Percentiles rank a stretch among this genome's conserved stretches.
These are phyloP conservation scores for Fusarium caatingaense DNA, from an alignment of 2,329 filamentous ascomycete species.

Conservation along the genomic window DNA sequence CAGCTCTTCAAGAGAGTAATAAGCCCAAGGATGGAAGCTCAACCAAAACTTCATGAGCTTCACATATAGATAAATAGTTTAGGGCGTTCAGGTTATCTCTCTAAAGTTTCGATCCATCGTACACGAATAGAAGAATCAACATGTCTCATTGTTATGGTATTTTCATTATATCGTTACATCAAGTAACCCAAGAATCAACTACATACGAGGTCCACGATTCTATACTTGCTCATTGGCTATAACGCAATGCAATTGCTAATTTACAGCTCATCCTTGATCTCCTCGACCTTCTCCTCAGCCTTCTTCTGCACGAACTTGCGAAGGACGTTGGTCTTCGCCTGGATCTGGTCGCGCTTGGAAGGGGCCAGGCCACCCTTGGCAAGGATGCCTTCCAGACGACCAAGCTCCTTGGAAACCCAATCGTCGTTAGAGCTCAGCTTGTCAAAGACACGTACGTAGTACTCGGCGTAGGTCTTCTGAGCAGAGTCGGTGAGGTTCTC, in stretches of 20 bases:
- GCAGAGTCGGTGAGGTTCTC: conserved; percentile 70
- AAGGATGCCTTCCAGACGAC: conserved; percentile 81
- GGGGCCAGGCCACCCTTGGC: conserved; percentile 87
- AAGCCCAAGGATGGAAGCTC: conserved; percentile 58
- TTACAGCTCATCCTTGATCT: conserved; percentile 59
- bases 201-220: conserved; percentile 31
- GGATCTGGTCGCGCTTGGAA: conserved; percentile 89
- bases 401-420: conserved; percentile 87
- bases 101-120: conserved; percentile 24
- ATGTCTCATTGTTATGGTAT: conserved; percentile 19
- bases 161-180: conserved; percentile 35
- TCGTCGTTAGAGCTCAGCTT: conserved; percentile 83
- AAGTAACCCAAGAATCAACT: conserved; percentile 35
- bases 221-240: conserved; percentile 25
- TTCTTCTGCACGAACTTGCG: conserved; percentile 76
- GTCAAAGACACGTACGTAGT: conserved; percentile 91
- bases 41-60: conserved; percentile 49
- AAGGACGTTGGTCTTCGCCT: conserved; percentile 88
- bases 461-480: conserved; percentile 84
- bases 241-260: conserved; percentile 22
- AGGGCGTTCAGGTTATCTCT: conserved; percentile 34
- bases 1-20: conserved; percentile 69
- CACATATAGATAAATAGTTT: neutral
- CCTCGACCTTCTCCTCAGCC: conserved; percentile 70
- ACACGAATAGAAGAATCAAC: conserved; percentile 12